A percentile compares a stretch with the other conserved stretches of the same genome.
Conservation (phyloP, 73 alveolate species). For the Chromera velia region DNA sequence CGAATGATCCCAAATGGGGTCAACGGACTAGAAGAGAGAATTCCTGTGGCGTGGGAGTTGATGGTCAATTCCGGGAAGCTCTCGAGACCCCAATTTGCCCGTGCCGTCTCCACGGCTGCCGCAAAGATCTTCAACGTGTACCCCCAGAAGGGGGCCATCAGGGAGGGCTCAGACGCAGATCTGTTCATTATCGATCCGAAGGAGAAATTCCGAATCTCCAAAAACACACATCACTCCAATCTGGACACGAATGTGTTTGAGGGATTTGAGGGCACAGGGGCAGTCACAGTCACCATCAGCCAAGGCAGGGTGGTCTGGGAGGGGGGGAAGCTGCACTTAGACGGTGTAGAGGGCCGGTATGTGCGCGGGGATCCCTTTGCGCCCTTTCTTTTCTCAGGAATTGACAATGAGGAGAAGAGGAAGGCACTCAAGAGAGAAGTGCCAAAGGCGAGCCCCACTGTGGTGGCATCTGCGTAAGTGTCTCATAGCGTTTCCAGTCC, state of each 20-base stretch:
- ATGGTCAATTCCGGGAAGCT: constrained; percentile 66
- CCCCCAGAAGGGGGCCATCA: constrained; percentile 68
- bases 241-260: constrained; percentile 64
- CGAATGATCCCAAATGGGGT: constrained; percentile 64
- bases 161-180: constrained; percentile 72
- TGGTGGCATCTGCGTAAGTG: too few relatives aligned
- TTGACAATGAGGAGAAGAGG: background rate
- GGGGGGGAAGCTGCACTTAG: background rate
- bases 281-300: background rate
- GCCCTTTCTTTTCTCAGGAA: background rate
- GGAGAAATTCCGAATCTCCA: constrained; percentile 51
- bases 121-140: constrained; percentile 69
- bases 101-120: constrained; percentile 69
- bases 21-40: constrained; percentile 70
- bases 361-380: background rate
- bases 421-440: background rate
- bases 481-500: too few relatives aligned
- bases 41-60: constrained; percentile 62
- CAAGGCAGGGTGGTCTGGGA: background rate
- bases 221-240: constrained; percentile 67
- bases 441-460: too few relatives aligned
- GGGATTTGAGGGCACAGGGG: constrained; percentile 14
- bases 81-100: constrained; percentile 59
- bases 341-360: background rate
- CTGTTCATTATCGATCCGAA: constrained; percentile 61